These are phyloP conservation scores for Aspergillus sergii DNA, from an alignment of 2,329 filamentous ascomycete genomes.

Conservation along the genomic window DNA sequence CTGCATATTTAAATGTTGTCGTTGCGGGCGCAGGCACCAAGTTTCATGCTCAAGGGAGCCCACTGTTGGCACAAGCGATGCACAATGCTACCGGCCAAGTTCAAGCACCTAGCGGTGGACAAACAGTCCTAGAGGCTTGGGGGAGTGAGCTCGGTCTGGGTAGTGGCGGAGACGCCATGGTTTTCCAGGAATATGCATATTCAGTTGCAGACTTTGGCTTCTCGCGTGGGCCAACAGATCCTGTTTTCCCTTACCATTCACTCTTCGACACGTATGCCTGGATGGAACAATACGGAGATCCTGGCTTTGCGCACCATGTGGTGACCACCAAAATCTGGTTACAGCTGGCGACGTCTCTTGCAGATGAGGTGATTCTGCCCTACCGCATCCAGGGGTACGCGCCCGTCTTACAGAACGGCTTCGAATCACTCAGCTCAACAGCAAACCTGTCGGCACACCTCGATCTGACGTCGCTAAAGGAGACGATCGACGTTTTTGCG, in stretches of 20 bases:
- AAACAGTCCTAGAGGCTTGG: not conserved
- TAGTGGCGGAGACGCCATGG: not conserved
- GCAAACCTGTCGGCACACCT: not conserved
- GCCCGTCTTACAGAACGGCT: not conserved
- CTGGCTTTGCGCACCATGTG: not conserved
- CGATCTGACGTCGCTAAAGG: not conserved
- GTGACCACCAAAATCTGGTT: not conserved
- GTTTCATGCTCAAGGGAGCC: conserved; percentile 5
- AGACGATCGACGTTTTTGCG: not conserved
- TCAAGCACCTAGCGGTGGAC: not conserved
- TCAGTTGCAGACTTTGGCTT: not conserved
- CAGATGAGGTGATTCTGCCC: not conserved
- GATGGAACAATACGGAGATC: not conserved
- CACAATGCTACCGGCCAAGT: not conserved
- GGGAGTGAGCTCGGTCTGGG: not conserved
- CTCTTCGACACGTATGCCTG: not conserved
- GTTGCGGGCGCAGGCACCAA: conserved; percentile 1
- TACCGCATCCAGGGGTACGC: not conserved
- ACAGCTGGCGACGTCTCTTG: not conserved
- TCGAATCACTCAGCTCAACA: not conserved
- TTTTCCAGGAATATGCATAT: not conserved
- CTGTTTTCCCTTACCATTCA: not conserved
- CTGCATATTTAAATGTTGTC: not conserved
- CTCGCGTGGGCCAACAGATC: not conserved
- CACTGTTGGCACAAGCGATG: not conserved